Evolutionary conservation across 768 basidiomycete genomes (phyloP), one percentile per base, ranked within the genome.

Genomic region (Boletellus ananiceps): DNA sequence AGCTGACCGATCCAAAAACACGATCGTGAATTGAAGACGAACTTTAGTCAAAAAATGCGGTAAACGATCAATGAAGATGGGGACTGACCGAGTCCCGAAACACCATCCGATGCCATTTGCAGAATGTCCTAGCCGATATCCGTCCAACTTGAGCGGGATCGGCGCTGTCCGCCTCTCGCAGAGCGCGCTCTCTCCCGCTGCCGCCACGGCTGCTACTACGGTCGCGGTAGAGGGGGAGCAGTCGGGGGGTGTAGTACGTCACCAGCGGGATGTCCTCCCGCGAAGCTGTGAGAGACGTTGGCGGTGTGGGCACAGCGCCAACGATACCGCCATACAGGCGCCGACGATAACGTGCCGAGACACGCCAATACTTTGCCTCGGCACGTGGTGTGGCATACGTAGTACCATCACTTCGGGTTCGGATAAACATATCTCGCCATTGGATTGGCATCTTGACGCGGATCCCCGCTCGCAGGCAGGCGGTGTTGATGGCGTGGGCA

Each of bases 61-160:
- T 7, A 9, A 29, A 29, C 8, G 11, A 29, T 9, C 29, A 8
- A 29, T 29, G 29, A 29, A 29, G 19, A 41, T 8, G 1, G n/a
- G 12, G n/a, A 57, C 73, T 58, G 47, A 77, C 76, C 56, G 70
- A 52, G 15, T 68, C 63, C 16, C 56, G 68, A 44, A 71, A 74
- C 19, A 75, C 72, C 70, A 77, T 73, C 11, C 69, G 60, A 46
- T 77, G 74, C 76, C 74, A 77, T 54, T 76, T 77, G 49, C 70
- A 74, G 51, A 72, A 71, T 9, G 58, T 60, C 37, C 52, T 64
- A 9, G 69, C 58, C 2, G 73, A 64, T 31, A 76, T 51, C 21
- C 59, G 48, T 37, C 64, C 61, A 35, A 62, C 67, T 14, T 19
- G 54, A 4, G 50, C 54, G 29, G 29, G 29, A 15, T 63, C 62